A percentile compares a stretch with the other conserved stretches of the same genome.
Evolutionary conservation across 495 filamentous ascomycete species (phyloP).

Genomic region (Daldinia childiae): DNA sequence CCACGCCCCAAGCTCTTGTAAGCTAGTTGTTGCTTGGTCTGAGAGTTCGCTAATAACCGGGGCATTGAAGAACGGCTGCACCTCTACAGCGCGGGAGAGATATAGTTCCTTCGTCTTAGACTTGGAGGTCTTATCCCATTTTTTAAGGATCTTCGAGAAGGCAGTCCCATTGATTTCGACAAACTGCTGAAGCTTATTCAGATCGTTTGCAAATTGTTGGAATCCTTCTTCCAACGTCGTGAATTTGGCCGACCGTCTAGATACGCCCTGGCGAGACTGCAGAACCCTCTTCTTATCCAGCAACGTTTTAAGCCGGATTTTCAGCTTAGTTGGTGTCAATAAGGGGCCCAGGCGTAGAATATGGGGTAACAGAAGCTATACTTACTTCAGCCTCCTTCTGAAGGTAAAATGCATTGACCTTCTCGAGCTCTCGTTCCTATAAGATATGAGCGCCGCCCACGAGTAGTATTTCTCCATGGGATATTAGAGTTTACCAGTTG

Average conservation of each 20-base stretch:
- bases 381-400: slow-evolving; percentile 97
- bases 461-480: slow-evolving; percentile 3
- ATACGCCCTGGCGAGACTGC: slow-evolving; percentile 78
- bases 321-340: slow-evolving; percentile 69
- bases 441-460: slow-evolving; percentile 11
- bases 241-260: slow-evolving; percentile 89
- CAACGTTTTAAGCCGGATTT: slow-evolving; percentile 87
- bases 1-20: slow-evolving; percentile 94
- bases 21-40: slow-evolving; percentile 91
- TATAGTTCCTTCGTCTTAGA: slow-evolving; percentile 98
- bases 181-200: slow-evolving; percentile 98
- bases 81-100: slow-evolving; percentile 93
- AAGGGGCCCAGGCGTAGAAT: not conserved
- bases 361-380: slow-evolving; percentile 14
- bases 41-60: slow-evolving; percentile 95
- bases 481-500: slow-evolving; percentile 71
- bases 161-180: slow-evolving; percentile 97
- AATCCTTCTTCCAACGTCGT: slow-evolving; percentile 95
- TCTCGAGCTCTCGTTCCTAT: slow-evolving; percentile 95
- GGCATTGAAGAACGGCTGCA: slow-evolving; percentile 97
- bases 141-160: slow-evolving; percentile 98
- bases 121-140: slow-evolving; percentile 99
- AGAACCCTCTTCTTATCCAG: slow-evolving; percentile 93
- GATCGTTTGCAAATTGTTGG: slow-evolving; percentile 92
- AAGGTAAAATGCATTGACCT: slow-evolving; percentile 96